Evolutionary conservation across 331 rosid species (phyloP).

Genomic region (Malus hybrid): DNA sequence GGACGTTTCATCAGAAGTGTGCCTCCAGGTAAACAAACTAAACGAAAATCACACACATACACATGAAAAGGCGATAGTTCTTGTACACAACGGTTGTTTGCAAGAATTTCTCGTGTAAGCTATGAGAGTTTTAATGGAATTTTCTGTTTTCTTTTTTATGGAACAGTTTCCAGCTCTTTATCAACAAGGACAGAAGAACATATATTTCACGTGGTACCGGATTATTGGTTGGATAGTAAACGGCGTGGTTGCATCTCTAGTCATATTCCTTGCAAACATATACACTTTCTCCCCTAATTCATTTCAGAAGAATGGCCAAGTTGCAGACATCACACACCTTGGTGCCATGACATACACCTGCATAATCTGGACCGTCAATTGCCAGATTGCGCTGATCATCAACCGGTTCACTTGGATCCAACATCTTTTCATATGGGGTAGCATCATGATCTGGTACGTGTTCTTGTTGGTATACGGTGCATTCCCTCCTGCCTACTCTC

Average conservation of each 20-base stretch:
- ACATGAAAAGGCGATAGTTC: not conserved
- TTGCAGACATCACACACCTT: conserved; percentile 17
- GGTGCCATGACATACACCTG: conserved; percentile 24
- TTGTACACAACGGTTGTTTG: not conserved
- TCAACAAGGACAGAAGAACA: conserved; percentile 29
- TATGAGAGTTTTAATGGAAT: not conserved
- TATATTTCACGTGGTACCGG: conserved; percentile 18
- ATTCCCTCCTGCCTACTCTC: conserved; percentile 16
- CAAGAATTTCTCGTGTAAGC: not conserved
- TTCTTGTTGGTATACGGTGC: conserved; percentile 19
- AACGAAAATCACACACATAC: not conserved
- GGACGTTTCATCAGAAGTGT: conserved; percentile 30
- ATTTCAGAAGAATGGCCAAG: conserved; percentile 9
- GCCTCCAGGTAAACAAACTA: conserved; percentile 21
- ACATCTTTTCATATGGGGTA: conserved; percentile 33
- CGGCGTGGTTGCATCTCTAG: conserved; percentile 17
- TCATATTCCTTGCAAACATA: conserved; percentile 18
- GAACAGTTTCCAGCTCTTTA: conserved; percentile 29
- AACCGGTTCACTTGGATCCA: conserved; percentile 37
- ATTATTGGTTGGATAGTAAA: conserved; percentile 30
- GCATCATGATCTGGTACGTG: conserved; percentile 24
- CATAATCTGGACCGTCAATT: conserved; percentile 32
- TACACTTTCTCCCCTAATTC: not conserved
- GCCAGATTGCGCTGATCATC: conserved; percentile 28
- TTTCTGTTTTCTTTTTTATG: not conserved